Evolutionary conservation across 805 yeast species (phyloP).

Genomic region (Wickerhamiella kurtzmanii): DNA sequence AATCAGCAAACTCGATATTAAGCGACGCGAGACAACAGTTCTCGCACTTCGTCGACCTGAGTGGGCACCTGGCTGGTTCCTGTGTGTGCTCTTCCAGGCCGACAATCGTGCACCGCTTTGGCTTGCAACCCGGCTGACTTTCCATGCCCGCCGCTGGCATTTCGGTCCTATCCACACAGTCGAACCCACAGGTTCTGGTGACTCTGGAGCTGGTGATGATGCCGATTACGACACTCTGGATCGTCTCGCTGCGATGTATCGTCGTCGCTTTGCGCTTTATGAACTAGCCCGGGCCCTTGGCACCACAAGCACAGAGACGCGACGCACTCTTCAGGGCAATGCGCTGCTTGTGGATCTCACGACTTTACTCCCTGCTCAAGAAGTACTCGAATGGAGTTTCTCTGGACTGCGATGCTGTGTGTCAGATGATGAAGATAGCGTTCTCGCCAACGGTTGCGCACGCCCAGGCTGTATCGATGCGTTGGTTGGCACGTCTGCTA

Average conservation of each 20-base stretch:
- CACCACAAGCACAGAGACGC: constrained; percentile 14
- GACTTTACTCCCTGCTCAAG: constrained; percentile 8
- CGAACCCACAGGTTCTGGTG: not conserved
- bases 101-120: constrained; percentile 7
- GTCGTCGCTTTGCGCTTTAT: constrained; percentile 22
- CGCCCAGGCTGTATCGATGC: constrained; percentile 5
- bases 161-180: constrained; percentile 15
- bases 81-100: constrained; percentile 23
- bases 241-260: constrained; percentile 17
- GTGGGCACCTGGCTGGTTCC: constrained; percentile 31
- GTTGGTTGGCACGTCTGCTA: constrained; percentile 5
- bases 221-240: constrained; percentile 23
- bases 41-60: constrained; percentile 24
- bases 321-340: constrained; percentile 10
- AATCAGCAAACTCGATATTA: constrained; percentile 23
- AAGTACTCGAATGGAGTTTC: constrained; percentile 14
- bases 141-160: constrained; percentile 17
- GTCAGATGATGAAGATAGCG: constrained; percentile 3
- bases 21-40: constrained; percentile 10
- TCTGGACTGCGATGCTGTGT: constrained; percentile 16
- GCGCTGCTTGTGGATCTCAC: constrained; percentile 12
- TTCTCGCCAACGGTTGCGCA: constrained; percentile 12
- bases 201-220: constrained; percentile 8
- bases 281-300: constrained; percentile 23
- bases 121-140: constrained; percentile 16